Conservation (phyloP, 345 rosid genomes). For the Pelargonium nanum region DNA sequence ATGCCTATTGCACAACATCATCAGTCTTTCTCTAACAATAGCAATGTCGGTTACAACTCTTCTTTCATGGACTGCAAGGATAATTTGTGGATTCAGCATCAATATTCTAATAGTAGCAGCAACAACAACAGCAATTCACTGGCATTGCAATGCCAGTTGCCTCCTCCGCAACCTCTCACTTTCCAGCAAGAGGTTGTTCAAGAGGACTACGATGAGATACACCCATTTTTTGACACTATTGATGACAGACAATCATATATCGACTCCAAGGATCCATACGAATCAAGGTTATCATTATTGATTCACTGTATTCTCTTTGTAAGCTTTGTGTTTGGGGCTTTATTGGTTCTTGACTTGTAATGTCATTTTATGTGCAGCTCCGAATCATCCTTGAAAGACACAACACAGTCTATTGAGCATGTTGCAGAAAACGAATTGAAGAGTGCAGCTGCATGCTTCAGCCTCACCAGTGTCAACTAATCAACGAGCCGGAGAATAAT, state of each 20-base stretch:
- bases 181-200: conserved; percentile 41
- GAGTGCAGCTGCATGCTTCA: conserved; percentile 80
- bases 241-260: conserved; percentile 72
- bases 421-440: conserved; percentile 63
- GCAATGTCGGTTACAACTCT: conserved; percentile 21
- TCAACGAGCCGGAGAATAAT: conserved; percentile 5
- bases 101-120: conserved; percentile 12
- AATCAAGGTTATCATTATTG: conserved; percentile 33
- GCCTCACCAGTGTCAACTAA: conserved; percentile 67
- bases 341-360: background rate
- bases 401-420: conserved; percentile 33
- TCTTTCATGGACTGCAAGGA: conserved; percentile 38
- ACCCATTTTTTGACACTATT: conserved; percentile 60
- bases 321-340: background rate
- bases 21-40: conserved; percentile 32
- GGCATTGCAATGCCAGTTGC: conserved; percentile 41
- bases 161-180: conserved; percentile 26
- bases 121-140: conserved; percentile 16
- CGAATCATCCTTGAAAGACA: conserved; percentile 50
- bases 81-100: conserved; percentile 34
- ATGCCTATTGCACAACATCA: conserved; percentile 31
- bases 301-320: background rate
- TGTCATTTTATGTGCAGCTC: conserved; percentile 42
- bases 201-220: conserved; percentile 57
- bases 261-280: conserved; percentile 53